Conservation (phyloP, 106 monocot species). For the Apostasia shenzhenica region DNA sequence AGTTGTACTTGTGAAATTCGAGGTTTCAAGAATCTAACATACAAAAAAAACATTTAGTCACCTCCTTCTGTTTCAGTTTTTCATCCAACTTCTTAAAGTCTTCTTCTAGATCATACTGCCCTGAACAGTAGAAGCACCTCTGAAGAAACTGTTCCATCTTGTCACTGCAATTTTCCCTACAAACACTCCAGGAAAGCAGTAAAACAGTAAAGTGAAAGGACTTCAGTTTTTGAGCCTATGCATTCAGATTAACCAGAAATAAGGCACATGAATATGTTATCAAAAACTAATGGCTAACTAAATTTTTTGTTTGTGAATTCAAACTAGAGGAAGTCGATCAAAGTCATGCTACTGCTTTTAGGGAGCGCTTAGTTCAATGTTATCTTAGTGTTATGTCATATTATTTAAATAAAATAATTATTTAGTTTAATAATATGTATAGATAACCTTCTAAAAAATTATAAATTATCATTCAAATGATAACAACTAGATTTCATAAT, state of each 20-base stretch:
- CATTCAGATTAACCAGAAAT: neutral
- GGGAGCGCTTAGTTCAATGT: too few relatives aligned
- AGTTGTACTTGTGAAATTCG: neutral
- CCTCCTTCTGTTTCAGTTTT: conserved; percentile 67
- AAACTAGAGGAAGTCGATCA: neutral
- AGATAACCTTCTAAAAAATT: too few relatives aligned
- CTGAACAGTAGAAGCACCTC: conserved; percentile 83
- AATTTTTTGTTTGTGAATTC: too few relatives aligned
- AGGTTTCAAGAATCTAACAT: neutral
- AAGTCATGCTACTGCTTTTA: neutral
- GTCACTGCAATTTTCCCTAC: conserved; percentile 66
- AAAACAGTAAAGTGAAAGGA: neutral
- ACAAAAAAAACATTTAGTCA: conserved; percentile 6
- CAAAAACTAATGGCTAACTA: neutral
- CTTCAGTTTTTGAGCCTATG: too few relatives aligned
- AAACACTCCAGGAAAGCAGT: neutral
- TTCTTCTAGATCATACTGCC: conserved; percentile 61
- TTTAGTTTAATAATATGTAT: too few relatives aligned
- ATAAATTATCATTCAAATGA: too few relatives aligned
- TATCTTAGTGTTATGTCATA: too few relatives aligned
- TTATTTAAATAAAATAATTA: too few relatives aligned
- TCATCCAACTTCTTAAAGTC: conserved; percentile 53
- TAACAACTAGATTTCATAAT: too few relatives aligned
- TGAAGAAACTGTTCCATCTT: conserved; percentile 77
- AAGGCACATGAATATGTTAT: neutral